Conservation (phyloP, 768 basidiomycete genomes). For the Phylloporus arenicola region DNA sequence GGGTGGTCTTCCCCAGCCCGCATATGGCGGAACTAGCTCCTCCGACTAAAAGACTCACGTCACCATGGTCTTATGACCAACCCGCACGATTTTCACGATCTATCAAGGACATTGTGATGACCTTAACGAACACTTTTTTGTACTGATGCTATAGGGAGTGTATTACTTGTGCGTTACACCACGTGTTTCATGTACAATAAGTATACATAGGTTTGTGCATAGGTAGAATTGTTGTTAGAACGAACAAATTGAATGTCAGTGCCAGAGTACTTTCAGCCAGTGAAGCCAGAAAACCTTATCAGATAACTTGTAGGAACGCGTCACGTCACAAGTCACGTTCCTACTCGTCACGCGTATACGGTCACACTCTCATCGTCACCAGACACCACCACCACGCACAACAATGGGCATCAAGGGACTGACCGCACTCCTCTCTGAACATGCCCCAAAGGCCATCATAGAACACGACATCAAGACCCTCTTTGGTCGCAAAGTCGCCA, state of each 20-base stretch:
- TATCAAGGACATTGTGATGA: background rate
- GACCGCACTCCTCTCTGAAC: conserved; percentile 81
- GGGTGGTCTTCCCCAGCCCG: background rate
- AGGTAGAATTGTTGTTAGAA: background rate
- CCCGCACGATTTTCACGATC: background rate
- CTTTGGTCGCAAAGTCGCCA: conserved; percentile 96
- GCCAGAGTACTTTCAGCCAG: no score
- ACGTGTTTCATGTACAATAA: no score
- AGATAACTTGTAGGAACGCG: background rate
- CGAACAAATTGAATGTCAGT: background rate
- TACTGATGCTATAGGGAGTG: background rate
- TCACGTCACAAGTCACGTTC: conserved; percentile 14
- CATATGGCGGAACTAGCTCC: background rate
- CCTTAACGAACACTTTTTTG: background rate
- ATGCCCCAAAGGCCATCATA: conserved; percentile 80
- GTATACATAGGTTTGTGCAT: background rate
- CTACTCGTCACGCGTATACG: conserved; percentile 8
- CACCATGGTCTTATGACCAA: background rate
- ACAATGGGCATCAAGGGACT: conserved; percentile 94
- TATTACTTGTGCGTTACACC: background rate
- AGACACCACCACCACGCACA: background rate
- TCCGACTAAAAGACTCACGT: background rate
- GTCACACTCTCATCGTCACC: background rate
- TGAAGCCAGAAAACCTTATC: no score
- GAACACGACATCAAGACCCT: conserved; percentile 96